Base-by-base conservation (phyloP, 768 basidiomycete genomes). In the Strobilomyces echinocephalus region DNA sequence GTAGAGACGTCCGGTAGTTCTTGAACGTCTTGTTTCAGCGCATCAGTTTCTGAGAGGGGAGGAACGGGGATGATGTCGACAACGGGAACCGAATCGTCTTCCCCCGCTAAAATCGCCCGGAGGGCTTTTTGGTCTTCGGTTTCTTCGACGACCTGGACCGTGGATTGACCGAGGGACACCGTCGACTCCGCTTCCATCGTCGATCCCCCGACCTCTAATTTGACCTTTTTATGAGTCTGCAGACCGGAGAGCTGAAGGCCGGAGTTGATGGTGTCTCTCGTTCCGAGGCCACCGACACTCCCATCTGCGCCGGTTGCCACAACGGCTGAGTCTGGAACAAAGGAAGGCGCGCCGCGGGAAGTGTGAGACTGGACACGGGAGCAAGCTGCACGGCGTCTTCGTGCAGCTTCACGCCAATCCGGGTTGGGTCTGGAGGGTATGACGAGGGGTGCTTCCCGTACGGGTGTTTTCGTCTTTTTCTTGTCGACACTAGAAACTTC, bases 321-420 rank as follows among this genome's bases (percentile, higher is more conserved):
- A 38, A 73, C 73, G 3, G 79, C 81, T 31, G 82, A 79, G 2
- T 79, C 77, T 2, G 92, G 92, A 9, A 91, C 74, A 62, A 81
- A 93, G 40, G 80, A 77, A 18, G 58, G 59, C 0, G 38, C 34
- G 16, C 52, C 39, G 24, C 55, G 66, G 5, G 57, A 42, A 38
- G 50, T 11, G 6, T 46, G 24, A 9, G 59, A 38, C 5, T 57
- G 60, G 21, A 49, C 16, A 0, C 67, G 59, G 11, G 60, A 30
- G 18, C 58, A 66, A 38, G 51, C 59, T 14, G 67, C 55, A 4
- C 68, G 69, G 10, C 88, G 76, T 66, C 82, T 85, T 39, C 87
- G 77, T 15, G 90, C 89, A 8, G 83, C 70, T 48, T 84, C 87
- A 76, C 91, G 76, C 95, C 95, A 99, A 66, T 99, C 95, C 26